phyloP scores from a whole-genome alignment of 805 yeast genomes.

The Millerozyma miso region DNA sequence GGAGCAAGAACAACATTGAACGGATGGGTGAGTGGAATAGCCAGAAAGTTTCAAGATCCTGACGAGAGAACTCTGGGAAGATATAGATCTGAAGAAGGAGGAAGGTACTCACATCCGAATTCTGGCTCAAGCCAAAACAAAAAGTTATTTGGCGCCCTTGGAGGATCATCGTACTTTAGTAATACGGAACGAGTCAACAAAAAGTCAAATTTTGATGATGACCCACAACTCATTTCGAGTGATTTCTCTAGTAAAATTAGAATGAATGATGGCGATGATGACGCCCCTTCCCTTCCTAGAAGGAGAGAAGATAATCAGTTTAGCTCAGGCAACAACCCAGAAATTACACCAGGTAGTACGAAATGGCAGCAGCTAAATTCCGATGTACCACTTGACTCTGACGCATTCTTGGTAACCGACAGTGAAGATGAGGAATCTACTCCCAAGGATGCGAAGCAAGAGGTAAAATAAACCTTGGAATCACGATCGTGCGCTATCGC shows the following conservation, averaged over 20 bases:
- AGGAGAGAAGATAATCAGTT: slow-evolving; percentile 2
- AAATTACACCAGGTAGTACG: slow-evolving; percentile 7
- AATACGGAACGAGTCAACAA: slow-evolving; percentile 15
- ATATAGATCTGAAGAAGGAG: slow-evolving; percentile 5
- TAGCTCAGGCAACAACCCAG: background rate
- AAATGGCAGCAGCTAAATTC: slow-evolving; percentile 38
- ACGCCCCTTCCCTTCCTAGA: slow-evolving; percentile 16
- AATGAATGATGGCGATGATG: slow-evolving; percentile 35
- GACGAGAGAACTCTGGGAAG: slow-evolving; percentile 10
- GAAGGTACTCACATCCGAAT: slow-evolving; percentile 5
- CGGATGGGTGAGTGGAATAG: slow-evolving; percentile 71
- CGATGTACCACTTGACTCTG: slow-evolving; percentile 37
- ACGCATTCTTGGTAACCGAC: slow-evolving; percentile 42
- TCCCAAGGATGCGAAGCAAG: background rate
- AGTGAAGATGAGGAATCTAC: slow-evolving; percentile 37
- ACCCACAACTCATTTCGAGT: slow-evolving; percentile 48
- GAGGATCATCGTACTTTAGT: slow-evolving; percentile 35
- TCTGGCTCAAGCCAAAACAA: slow-evolving; percentile 16
- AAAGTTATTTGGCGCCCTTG: slow-evolving; percentile 43
- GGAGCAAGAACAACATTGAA: slow-evolving; percentile 76
- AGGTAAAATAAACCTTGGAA: background rate
- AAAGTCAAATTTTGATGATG: slow-evolving; percentile 43
- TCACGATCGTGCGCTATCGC: no score
- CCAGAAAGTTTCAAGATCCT: slow-evolving; percentile 43
- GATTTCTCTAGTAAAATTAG: slow-evolving; percentile 47